Evolutionary conservation across 2,329 filamentous ascomycete species (phyloP), one percentile per base, ranked within the genome.

Genomic region (Aspergillus proliferans): DNA sequence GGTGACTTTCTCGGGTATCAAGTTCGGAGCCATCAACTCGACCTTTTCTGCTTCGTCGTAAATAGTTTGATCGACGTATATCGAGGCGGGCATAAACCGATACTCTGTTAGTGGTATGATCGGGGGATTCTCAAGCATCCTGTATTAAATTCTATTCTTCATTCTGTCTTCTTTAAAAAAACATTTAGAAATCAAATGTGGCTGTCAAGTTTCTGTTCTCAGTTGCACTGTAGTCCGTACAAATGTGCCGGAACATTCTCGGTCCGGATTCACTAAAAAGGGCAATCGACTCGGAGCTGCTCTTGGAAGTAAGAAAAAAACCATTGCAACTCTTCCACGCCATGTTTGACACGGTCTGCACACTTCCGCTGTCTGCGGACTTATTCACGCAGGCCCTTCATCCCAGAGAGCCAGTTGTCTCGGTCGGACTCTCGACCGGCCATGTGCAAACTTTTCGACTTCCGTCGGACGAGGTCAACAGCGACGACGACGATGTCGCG

Each of bases 311-410:
- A 43, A 48, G 33, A 41, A 47, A 30, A 45, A 42, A 24, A 30
- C 21, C 3, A 33, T 28, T 42, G 15, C 19, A 41, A 8, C 21
- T 38, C 34, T 24, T 28, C 6, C 48, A 12, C 47, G 59, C 55
- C 62, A 94, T 94, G 88, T 88, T 94, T 65, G 90, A 96, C 70
- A 95, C 89, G 56, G 80, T 95, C 56, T 96, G 92, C 77, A 89
- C 87, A 22, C 82, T 97, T 42, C 90, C 91, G 54, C 82, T 97
- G 43, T 81, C 82, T 50, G 81, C 87, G 49, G 93, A 97, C 64
- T 78, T 98, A 61, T 97, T 98, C 73, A 73, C 88, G 1, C 90
- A 95, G 69, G 87, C 86, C 10, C 76, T 95, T 18, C 93, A 98
- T 66, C 91, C 93, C 1, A 81, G 79, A 1, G 83, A 91, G 66